A percentile compares a stretch with the other conserved stretches of the same genome.
phyloP scores from a whole-genome alignment of 176 grass and related monocot species.

The Raddia distichophylla region DNA sequence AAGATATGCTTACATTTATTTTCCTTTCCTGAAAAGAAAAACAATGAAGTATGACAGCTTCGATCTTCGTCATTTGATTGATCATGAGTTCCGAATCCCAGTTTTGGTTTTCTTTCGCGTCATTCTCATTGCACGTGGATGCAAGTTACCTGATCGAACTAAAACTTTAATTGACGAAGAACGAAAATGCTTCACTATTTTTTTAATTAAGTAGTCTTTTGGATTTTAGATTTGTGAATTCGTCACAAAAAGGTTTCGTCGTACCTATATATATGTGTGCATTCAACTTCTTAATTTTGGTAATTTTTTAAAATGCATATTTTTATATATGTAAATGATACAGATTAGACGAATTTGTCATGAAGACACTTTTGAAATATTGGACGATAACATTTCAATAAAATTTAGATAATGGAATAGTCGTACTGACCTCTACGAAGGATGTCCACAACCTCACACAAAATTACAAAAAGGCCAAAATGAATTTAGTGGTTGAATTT shows the following conservation, averaged over 20 bases:
- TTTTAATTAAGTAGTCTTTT: not conserved
- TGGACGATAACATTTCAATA: no score
- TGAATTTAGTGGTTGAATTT: no score
- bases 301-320: not conserved
- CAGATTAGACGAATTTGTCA: not conserved
- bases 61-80: not conserved
- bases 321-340: not conserved
- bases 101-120: not conserved
- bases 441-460: no score
- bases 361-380: no score
- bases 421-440: no score
- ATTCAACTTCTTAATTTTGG: not conserved
- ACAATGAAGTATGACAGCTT: not conserved
- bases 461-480: no score
- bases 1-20: not conserved
- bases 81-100: not conserved
- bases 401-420: no score
- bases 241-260: no score
- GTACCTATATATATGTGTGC: no score
- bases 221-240: not conserved
- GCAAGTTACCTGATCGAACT: not conserved
- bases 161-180: not conserved
- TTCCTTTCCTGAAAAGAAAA: not conserved
- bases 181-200: not conserved
- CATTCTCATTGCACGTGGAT: not conserved